A percentile compares a stretch with the other conserved stretches of the same genome.
These are phyloP conservation scores for Drosera spatulata DNA, from an alignment of 179 eudicot species.

Conservation along the genomic window DNA sequence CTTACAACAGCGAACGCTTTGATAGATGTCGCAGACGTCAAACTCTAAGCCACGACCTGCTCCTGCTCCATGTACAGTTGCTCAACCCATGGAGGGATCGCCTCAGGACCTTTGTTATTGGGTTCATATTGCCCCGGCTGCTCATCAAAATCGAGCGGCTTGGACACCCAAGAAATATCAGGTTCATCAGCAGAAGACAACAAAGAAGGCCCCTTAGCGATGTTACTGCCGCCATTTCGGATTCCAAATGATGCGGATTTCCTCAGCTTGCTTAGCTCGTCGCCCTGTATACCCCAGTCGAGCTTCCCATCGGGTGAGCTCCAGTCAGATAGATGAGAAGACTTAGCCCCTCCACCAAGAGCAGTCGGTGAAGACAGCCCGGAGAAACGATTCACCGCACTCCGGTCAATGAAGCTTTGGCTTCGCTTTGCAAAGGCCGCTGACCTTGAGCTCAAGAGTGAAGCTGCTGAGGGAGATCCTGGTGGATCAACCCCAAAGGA, in stretches of 20 bases:
- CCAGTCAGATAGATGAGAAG: conserved; percentile 34
- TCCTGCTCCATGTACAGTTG: conserved; percentile 77
- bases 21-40: background rate
- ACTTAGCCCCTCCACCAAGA: conserved; percentile 35
- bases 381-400: conserved; percentile 19
- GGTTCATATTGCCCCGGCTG: conserved; percentile 30
- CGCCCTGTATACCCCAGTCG: conserved; percentile 34
- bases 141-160: conserved; percentile 25
- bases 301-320: conserved; percentile 36
- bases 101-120: conserved; percentile 23
- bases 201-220: conserved; percentile 8
- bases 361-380: conserved; percentile 27
- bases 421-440: conserved; percentile 58
- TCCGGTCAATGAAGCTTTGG: conserved; percentile 31
- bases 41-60: conserved; percentile 50
- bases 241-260: conserved; percentile 50
- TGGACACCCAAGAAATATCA: conserved; percentile 63
- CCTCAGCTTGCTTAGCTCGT: conserved; percentile 36
- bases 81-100: conserved; percentile 65
- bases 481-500: conserved; percentile 39
- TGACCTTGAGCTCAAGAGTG: conserved; percentile 47
- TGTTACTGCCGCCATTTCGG: conserved; percentile 20
- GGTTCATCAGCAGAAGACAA: conserved; percentile 38
- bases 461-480: conserved; percentile 18
- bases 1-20: background rate